Percentiles rank a stretch among this genome's conserved stretches.
phyloP scores from a whole-genome alignment of 2,329 filamentous ascomycete species.

The Botrytis cinerea region DNA sequence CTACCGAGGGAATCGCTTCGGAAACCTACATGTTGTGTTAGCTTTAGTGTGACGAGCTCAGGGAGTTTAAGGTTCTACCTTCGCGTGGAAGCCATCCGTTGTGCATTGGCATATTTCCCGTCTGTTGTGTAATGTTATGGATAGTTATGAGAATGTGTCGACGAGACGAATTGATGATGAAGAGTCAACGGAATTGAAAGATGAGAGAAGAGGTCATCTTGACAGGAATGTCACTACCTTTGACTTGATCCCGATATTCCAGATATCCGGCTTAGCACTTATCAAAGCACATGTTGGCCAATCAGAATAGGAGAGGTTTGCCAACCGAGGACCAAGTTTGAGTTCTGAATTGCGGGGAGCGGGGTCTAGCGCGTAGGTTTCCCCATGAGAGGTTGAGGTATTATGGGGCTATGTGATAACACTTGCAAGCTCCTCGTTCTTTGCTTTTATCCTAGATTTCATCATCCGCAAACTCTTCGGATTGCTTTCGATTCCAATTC shows the following conservation, averaged over 20 bases:
- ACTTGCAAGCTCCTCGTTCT: not conserved
- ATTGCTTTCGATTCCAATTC: not conserved
- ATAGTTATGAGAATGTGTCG: not conserved
- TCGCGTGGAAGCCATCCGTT: constrained; percentile 56
- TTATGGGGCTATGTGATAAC: not conserved
- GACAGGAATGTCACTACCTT: constrained; percentile 1
- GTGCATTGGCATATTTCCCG: constrained; percentile 49
- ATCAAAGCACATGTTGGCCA: not conserved
- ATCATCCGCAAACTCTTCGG: not conserved
- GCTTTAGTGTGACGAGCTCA: not conserved
- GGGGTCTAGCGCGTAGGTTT: constrained; percentile 1
- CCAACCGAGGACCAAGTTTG: not conserved
- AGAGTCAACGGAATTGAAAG: not conserved
- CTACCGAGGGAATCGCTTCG: constrained; percentile 60
- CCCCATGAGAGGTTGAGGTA: not conserved
- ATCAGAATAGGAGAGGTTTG: not conserved
- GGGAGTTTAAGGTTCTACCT: constrained; percentile 40
- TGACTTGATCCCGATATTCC: not conserved
- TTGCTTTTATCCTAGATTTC: not conserved
- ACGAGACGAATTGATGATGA: not conserved
- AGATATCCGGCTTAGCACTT: constrained; percentile 9
- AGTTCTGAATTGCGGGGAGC: constrained; percentile 5
- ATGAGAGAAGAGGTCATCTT: not conserved
- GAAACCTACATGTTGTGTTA: constrained; percentile 45
- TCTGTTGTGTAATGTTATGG: constrained; percentile 17